These are phyloP conservation scores for Suillus occidentalis DNA, from an alignment of 768 basidiomycete species.

Conservation along the genomic window DNA sequence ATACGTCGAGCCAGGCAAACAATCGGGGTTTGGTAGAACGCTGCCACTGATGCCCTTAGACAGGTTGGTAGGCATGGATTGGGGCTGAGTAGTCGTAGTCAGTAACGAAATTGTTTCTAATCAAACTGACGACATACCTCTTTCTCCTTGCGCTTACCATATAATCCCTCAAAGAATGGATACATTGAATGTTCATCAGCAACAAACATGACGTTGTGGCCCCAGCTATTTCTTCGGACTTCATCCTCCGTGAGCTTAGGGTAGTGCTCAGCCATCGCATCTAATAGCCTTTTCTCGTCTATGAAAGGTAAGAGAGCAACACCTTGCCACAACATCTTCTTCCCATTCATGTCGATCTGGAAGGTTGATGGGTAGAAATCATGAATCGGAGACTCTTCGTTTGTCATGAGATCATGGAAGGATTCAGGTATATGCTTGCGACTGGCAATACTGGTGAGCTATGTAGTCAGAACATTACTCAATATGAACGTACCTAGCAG, in stretches of 20 bases:
- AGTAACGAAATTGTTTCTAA: constrained; percentile 2
- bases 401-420: constrained; percentile 87
- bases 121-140: constrained; percentile 51
- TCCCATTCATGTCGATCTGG: constrained; percentile 99
- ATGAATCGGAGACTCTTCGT: constrained; percentile 85
- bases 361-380: constrained; percentile 95
- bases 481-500: constrained; percentile 63
- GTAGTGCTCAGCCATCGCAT: constrained; percentile 74
- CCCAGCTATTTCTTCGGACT: constrained; percentile 79
- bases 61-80: constrained; percentile 62
- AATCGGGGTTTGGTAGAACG: constrained; percentile 81
- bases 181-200: constrained; percentile 84
- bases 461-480: constrained; percentile 1
- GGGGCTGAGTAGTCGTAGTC: constrained; percentile 51
- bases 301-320: constrained; percentile 97
- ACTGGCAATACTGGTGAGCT: constrained; percentile 40
- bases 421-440: constrained; percentile 83
- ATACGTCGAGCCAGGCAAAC: constrained; percentile 90
- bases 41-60: constrained; percentile 82
- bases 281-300: constrained; percentile 77
- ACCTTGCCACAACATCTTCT: constrained; percentile 99
- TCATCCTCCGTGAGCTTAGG: constrained; percentile 76
- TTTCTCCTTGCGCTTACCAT: constrained; percentile 80
- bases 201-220: constrained; percentile 80
- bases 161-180: constrained; percentile 83